These are phyloP conservation scores for Triticum timopheevii DNA, from an alignment of 176 grass and related monocot species.

Conservation along the genomic window DNA sequence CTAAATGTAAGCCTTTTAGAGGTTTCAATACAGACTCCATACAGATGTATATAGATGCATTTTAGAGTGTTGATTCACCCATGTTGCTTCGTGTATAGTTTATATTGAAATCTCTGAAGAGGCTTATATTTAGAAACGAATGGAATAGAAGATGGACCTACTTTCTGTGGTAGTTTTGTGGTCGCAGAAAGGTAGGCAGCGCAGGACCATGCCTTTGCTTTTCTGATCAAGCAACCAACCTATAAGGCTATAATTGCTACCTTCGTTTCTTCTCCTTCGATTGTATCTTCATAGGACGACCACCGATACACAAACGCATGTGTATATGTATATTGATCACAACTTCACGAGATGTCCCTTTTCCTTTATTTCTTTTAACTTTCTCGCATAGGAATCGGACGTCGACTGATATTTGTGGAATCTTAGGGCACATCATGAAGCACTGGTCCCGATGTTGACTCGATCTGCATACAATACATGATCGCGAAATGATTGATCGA, in stretches of 20 bases:
- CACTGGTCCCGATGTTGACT: slow-evolving; percentile 31
- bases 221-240: slow-evolving; percentile 9
- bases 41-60: no score
- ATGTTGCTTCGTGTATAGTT: no score
- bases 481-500: slow-evolving; percentile 27
- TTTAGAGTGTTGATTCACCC: no score
- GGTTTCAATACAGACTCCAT: no score
- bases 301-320: slow-evolving; percentile 8
- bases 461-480: not conserved
- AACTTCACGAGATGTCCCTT: not conserved
- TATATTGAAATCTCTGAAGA: no score
- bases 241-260: not conserved
- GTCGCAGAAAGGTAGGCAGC: not conserved
- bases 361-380: not conserved
- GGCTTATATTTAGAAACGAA: no score
- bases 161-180: not conserved
- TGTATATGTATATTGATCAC: not conserved
- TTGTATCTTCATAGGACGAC: slow-evolving; percentile 33
- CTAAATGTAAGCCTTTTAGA: no score
- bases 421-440: slow-evolving; percentile 29
- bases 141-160: not conserved
- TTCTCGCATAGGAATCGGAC: not conserved
- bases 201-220: not conserved
- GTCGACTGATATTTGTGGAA: slow-evolving; percentile 8
- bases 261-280: not conserved